Evolutionary conservation across 345 rosid genomes (phyloP), one percentile per base, ranked within the genome.

Genomic region (Murraya koenigii): DNA sequence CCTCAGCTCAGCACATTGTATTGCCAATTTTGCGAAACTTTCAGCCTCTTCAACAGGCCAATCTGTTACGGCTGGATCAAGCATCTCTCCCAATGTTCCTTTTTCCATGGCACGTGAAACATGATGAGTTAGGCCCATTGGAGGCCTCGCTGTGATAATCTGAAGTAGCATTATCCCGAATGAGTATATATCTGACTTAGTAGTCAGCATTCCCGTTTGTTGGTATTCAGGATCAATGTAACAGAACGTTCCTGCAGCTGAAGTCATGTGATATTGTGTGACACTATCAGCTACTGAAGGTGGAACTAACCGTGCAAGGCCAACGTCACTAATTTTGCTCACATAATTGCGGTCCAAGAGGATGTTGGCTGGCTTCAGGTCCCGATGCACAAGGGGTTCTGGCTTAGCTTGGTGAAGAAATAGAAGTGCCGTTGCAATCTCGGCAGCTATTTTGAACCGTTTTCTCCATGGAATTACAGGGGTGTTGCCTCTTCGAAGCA

Each of bases 361-460:
- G 82, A 95, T 95, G 85, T 93, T 93, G 10, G 98, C 98, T 3
- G 98, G 98, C 80, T 95, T 95, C 38, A 95, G 89, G 75, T 93
- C 98, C 25, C 97, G 90, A 66, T 93, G 98, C 75, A 95, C 98
- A 4, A 95, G 85, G n/a, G 98, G 98, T 78, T 95, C 98, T 56
- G 97, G 97, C 85, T 93, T 95, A 33, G 98, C 85, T 82, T 95
- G 97, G 85, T 95, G 98, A 61, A 95, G 97, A 83, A 93, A 95
- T 7, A 94, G 82, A 79, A 95, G 93, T 58, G 94, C 92, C 6
- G 95, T 93, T 2, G 94, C 90, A 32, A 95, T 90, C 88, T 95
- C 98, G 11, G 95, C 84, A 13, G 97, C 91, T 78, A 93, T 88
- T 75, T 86, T 78, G 80, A 95, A 90, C 71, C 97, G 84, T 59